These are phyloP conservation scores for Dictyostelium purpureum DNA, from an alignment of 78 protist species.

Conservation along the genomic window DNA sequence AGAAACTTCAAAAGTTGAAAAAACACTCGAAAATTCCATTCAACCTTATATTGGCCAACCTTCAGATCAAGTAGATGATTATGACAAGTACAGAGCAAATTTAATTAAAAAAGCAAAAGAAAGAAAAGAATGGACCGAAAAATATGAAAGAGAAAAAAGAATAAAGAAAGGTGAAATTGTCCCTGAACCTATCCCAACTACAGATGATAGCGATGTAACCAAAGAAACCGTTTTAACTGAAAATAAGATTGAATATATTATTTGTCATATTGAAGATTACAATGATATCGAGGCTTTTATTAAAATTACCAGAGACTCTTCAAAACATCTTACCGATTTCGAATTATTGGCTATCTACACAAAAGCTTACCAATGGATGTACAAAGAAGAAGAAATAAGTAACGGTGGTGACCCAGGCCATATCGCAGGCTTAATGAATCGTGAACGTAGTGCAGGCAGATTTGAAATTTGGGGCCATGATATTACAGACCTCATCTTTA, in stretches of 20 bases:
- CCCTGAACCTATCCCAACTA: too few species aligned
- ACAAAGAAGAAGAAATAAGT: not conserved
- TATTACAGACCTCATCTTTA: not conserved
- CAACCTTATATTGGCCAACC: too few species aligned
- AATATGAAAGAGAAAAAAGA: too few species aligned
- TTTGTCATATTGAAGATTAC: not conserved
- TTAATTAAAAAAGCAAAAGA: too few species aligned
- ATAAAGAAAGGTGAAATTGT: too few species aligned
- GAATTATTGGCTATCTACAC: not conserved
- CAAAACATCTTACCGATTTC: not conserved
- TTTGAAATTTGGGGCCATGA: not conserved
- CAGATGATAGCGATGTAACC: too few species aligned
- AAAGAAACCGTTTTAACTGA: too few species aligned
- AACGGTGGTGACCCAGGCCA: not conserved
- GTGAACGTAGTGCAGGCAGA: not conserved
- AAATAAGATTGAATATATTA: not conserved
- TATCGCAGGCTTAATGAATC: not conserved
- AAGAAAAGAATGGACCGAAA: too few species aligned
- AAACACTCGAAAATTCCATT: too few species aligned
- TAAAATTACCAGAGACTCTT: not conserved
- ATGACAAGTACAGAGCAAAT: too few species aligned
- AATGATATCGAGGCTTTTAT: not conserved
- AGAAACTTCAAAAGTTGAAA: too few species aligned
- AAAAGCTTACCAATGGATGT: not conserved
- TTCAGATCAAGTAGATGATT: too few species aligned